Evolutionary conservation across 352 stramenopile genomes (phyloP), one percentile per base, ranked within the genome.

Genomic region (Pythium vanterpoolii): DNA sequence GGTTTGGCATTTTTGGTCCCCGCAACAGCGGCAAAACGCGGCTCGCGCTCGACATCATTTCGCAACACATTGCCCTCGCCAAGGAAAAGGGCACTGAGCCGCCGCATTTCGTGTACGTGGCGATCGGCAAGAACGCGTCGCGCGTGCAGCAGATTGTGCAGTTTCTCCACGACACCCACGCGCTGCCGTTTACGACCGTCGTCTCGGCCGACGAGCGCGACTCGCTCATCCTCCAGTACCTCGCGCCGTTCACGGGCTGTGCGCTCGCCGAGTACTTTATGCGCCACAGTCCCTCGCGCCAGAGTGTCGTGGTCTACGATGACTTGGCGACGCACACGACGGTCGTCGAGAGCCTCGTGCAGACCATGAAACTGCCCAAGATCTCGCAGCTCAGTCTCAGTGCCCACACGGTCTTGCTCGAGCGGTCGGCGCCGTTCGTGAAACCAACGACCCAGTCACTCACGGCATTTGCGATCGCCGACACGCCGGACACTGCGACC

Each of bases 171-270:
- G 51, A 77, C 24, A 76, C 70, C 0, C 76, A 64, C 21, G 68
- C 72, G 4, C 31, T 91, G 13, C 53, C 65, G 26, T 47, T 89
- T 69, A 85, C 73, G 52, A 93, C 83, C n/a, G 67, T 93, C 46
- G 67, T 93, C 9, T 77, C 81, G 3, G 72, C 81, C 0, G 77
- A 75, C 45, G 77, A 90, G 46, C 77, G 76, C 38, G 76, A 88
- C 58, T 87, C 81, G 62, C 68, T 77, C 28, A 83, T 91, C 53
- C 62, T 85, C 74, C 83, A 93, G 69, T 93, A 89, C 68, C 66
- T 93, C 39, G 72, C 83, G 48, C 83, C 83, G n/a, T 93, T 93
- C 59, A 76, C 78, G 0, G 83, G 83, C n/a, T 90, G 79, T 48
- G 76, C 79, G 1, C 60, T 93, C 30, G 81, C 79, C 26, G 83